Evolutionary conservation across 192 early-diverging fungal genomes (phyloP).

Genomic region (Coemansia sp.): DNA sequence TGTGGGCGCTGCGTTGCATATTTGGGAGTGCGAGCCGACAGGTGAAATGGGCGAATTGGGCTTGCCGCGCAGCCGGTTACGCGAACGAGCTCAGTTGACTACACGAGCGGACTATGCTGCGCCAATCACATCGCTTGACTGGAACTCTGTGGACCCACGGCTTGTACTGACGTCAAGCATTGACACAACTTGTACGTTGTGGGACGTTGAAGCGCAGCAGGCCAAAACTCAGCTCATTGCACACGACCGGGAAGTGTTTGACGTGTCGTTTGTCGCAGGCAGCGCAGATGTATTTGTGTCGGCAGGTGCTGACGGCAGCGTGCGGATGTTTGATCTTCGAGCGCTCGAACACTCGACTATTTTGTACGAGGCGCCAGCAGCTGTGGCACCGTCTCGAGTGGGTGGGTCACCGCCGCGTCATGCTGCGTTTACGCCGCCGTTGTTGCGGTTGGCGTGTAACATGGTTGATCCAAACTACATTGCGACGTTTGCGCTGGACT

Average conservation of each 20-base stretch:
- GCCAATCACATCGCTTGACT: constrained; percentile 96
- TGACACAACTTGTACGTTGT: constrained; percentile 99
- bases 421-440: constrained; percentile 53
- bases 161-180: constrained; percentile 90
- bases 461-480: constrained; percentile 87
- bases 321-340: constrained; percentile 97
- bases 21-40: constrained; percentile 82
- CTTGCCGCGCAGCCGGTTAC: constrained; percentile 21
- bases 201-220: constrained; percentile 95
- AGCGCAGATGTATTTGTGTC: constrained; percentile 89
- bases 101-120: constrained; percentile 75
- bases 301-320: constrained; percentile 96
- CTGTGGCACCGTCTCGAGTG: constrained; percentile 26
- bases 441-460: constrained; percentile 89
- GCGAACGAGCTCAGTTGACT: constrained; percentile 51
- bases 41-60: constrained; percentile 41
- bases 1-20: constrained; percentile 78
- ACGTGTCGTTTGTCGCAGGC: constrained; percentile 90
- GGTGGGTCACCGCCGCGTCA: constrained; percentile 5
- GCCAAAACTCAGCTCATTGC: constrained; percentile 99
- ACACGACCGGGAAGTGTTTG: constrained; percentile 97
- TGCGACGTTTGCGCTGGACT: constrained; percentile 87
- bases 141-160: constrained; percentile 86
- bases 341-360: constrained; percentile 97
- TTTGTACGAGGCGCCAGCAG: constrained; percentile 82